These are phyloP conservation scores for Coemansia erecta DNA, from an alignment of 192 early-diverging fungal genomes.

Conservation along the genomic window DNA sequence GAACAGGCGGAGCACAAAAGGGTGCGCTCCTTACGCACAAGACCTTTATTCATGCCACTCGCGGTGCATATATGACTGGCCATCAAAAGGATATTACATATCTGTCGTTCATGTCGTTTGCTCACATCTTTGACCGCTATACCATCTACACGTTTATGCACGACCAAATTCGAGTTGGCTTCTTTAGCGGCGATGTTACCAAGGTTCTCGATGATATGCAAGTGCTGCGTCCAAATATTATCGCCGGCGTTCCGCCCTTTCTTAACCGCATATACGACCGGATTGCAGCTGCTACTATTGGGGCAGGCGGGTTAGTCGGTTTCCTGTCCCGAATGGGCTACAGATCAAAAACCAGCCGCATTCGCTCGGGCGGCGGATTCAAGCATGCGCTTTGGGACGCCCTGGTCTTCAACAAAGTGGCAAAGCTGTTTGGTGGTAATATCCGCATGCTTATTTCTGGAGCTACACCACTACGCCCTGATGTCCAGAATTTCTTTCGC, in stretches of 20 bases:
- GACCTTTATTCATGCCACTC: slow-evolving; percentile 19
- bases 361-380: slow-evolving; percentile 52
- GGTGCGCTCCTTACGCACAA: slow-evolving; percentile 68
- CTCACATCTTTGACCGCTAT: slow-evolving; percentile 77
- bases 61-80: neutral
- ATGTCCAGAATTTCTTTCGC: slow-evolving; percentile 78
- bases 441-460: slow-evolving; percentile 73
- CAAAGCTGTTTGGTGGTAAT: slow-evolving; percentile 68
- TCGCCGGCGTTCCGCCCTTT: slow-evolving; percentile 69
- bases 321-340: slow-evolving; percentile 52
- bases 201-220: slow-evolving; percentile 74
- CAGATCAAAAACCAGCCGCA: slow-evolving; percentile 55
- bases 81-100: slow-evolving; percentile 6
- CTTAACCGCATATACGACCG: slow-evolving; percentile 80
- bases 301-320: slow-evolving; percentile 39
- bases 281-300: slow-evolving; percentile 53
- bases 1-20: slow-evolving; percentile 70
- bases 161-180: slow-evolving; percentile 66
- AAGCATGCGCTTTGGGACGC: slow-evolving; percentile 81
- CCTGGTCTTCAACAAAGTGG: slow-evolving; percentile 78
- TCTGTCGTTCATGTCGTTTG: slow-evolving; percentile 70
- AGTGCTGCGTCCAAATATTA: slow-evolving; percentile 70
- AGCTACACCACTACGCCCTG: slow-evolving; percentile 64
- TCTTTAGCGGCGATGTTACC: slow-evolving; percentile 67
- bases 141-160: slow-evolving; percentile 49